These are phyloP conservation scores for Colletotrichum sojae DNA, from an alignment of 2,329 filamentous ascomycete species.

Conservation along the genomic window DNA sequence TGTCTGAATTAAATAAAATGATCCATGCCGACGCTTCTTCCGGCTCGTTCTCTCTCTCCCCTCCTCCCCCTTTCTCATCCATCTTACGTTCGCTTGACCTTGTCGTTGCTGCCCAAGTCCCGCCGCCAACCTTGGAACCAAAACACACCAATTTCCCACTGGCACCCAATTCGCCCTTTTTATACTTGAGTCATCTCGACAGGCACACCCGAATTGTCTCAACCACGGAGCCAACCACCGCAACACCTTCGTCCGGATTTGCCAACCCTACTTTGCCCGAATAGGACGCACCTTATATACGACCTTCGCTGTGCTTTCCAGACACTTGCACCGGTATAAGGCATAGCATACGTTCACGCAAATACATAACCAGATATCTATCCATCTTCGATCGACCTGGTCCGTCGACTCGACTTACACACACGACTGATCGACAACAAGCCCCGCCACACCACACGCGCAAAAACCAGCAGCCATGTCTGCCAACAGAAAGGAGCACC, in stretches of 20 bases:
- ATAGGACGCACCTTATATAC: slow-evolving; percentile 24
- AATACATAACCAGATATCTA: no score
- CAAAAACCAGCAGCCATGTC: slow-evolving; percentile 36
- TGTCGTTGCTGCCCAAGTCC: slow-evolving; percentile 24
- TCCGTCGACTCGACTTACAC: slow-evolving; percentile 11
- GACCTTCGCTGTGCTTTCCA: neutral
- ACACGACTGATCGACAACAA: slow-evolving; percentile 25
- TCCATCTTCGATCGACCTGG: slow-evolving; percentile 1
- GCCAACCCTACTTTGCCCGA: slow-evolving; percentile 18
- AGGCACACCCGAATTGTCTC: slow-evolving; percentile 34
- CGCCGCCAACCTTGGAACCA: slow-evolving; percentile 15
- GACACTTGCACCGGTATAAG: slow-evolving; percentile 9
- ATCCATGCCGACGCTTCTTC: slow-evolving; percentile 28
- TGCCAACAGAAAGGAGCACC: slow-evolving; percentile 37
- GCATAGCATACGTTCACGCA: slow-evolving; percentile 1
- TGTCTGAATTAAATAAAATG: slow-evolving; percentile 39
- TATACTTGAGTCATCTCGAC: slow-evolving; percentile 40
- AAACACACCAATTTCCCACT: slow-evolving; percentile 33
- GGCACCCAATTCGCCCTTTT: slow-evolving; percentile 36
- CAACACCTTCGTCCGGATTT: slow-evolving; percentile 35
- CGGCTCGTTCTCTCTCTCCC: slow-evolving; percentile 9
- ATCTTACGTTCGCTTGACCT: slow-evolving; percentile 18
- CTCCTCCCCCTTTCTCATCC: slow-evolving; percentile 6
- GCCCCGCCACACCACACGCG: slow-evolving; percentile 1
- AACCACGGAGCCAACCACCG: slow-evolving; percentile 33